Conservation (phyloP, 2,329 filamentous ascomycete genomes). For the Xylariales sp. region DNA sequence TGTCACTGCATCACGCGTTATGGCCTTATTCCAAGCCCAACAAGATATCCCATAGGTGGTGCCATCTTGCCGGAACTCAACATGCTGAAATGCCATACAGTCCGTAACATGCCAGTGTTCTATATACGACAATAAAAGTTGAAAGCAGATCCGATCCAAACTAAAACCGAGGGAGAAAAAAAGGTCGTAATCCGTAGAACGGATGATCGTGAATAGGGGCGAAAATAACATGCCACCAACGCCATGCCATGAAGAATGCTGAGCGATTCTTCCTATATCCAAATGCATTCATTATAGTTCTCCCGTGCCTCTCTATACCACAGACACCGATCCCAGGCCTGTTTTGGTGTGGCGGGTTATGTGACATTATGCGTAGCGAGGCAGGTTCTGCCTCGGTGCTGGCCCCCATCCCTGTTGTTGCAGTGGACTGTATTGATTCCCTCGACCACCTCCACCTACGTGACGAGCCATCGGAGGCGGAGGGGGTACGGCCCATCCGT, state of each 20-base stretch:
- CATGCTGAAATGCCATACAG: conserved; percentile 25
- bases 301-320: conserved; percentile 10
- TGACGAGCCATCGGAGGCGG: conserved; percentile 37
- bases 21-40: conserved; percentile 18
- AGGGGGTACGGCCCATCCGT: conserved; percentile 34
- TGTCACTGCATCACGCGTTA: background rate
- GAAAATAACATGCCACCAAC: conserved; percentile 31
- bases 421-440: conserved; percentile 24
- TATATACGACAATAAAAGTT: conserved; percentile 32
- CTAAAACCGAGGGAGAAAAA: conserved; percentile 18
- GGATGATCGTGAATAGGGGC: background rate
- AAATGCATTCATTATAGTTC: conserved; percentile 23
- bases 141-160: conserved; percentile 29
- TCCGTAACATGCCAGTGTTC: conserved; percentile 20
- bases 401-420: conserved; percentile 34
- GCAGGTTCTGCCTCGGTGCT: conserved; percentile 18
- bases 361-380: conserved; percentile 37
- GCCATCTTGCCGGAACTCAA: conserved; percentile 2
- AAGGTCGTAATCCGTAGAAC: conserved; percentile 19
- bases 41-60: conserved; percentile 7
- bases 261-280: conserved; percentile 23
- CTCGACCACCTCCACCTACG: conserved; percentile 23
- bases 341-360: conserved; percentile 3
- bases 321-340: conserved; percentile 24
- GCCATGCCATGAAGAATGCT: conserved; percentile 38